Evolutionary conservation across 805 yeast species (phyloP).

Genomic region (Saccharomycopsis sp.): DNA sequence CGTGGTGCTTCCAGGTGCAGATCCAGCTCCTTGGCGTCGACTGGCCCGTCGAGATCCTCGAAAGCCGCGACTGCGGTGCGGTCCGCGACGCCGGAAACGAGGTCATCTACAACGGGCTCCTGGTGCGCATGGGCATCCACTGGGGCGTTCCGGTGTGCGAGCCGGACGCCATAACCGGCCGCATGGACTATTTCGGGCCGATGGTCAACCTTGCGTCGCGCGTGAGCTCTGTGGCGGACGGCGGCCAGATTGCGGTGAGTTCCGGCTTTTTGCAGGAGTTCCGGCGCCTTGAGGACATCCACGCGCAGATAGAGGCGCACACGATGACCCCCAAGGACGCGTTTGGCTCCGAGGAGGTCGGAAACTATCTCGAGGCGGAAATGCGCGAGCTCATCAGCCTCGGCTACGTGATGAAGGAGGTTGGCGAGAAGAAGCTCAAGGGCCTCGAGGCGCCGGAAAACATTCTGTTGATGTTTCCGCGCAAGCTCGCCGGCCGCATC

Average conservation of each 20-base stretch:
- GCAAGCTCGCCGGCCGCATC: constrained; percentile 54
- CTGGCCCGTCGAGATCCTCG: constrained; percentile 75
- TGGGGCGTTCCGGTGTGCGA: constrained; percentile 99
- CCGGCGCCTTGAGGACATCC: constrained; percentile 43
- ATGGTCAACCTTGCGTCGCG: constrained; percentile 95
- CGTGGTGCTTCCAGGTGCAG: constrained; percentile 95
- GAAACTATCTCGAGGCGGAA: constrained; percentile 59
- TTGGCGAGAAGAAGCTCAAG: constrained; percentile 86
- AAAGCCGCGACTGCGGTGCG: constrained; percentile 77
- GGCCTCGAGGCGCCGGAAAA: constrained; percentile 92
- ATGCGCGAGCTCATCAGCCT: no score
- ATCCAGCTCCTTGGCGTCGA: constrained; percentile 74
- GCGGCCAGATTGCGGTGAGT: constrained; percentile 93
- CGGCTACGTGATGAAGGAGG: constrained; percentile 59
- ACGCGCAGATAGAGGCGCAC: constrained; percentile 27
- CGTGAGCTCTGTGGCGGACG: constrained; percentile 91
- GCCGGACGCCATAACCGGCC: constrained; percentile 84
- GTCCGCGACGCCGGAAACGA: constrained; percentile 54
- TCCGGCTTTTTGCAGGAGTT: constrained; percentile 75
- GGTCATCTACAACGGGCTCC: constrained; percentile 74
- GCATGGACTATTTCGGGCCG: constrained; percentile 99
- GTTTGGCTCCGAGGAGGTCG: constrained; percentile 40
- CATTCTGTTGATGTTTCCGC: constrained; percentile 74
- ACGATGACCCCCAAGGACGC: constrained; percentile 32
- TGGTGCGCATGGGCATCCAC: constrained; percentile 97